Evolutionary conservation across 495 filamentous ascomycete genomes (phyloP), one percentile per base, ranked within the genome.

Genomic region (Lasiosphaeriaceae sp.): DNA sequence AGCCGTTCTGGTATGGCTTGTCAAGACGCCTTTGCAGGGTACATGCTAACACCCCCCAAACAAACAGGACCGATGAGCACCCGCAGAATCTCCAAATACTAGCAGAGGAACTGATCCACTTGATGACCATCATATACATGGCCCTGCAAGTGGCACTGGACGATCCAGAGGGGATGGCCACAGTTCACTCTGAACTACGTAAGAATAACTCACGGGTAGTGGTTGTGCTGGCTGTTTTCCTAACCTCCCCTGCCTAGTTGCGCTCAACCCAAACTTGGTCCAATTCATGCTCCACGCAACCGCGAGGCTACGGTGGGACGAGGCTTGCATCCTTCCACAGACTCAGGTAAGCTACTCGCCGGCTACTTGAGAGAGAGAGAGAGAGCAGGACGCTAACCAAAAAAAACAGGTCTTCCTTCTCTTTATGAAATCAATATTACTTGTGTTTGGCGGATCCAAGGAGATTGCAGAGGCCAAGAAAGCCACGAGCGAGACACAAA

Each of bases 401-500:
- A 6, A 2, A 37, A 14, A 17, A 17, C 39, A 43, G 39, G 52
- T 93, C 21, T 81, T 96, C 43, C 77, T 96, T 4, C 71, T 96
- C 17, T 83, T 91, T 22, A 97, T 95, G 95, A 98, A 98, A 70
- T 85, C 87, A 0, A 78, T 95, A 11, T 77, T 98, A 19, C 80
- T 97, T 9, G 76, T 89, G 0, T 92, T 98, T 62, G 94, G 94
- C 31, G 89, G 88, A 39, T 85, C 76, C 47, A 63, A 79, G 23
- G 83, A 89, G 37, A 77, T 96, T n/a, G 80, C 86, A 21, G 78
- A 81, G 47, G 82, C 87, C 47, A 97, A 97, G 69, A 74, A 77
- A 53, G 83, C 81, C 8, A 81, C 84, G 7, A 75, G 74, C 43
- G 79, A 86, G 55, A 66, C 64, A 21, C 67, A 73, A 26, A 65